Conservation (phyloP, 148 eudicot genomes). For the Amaranthus hypochondriacus region DNA sequence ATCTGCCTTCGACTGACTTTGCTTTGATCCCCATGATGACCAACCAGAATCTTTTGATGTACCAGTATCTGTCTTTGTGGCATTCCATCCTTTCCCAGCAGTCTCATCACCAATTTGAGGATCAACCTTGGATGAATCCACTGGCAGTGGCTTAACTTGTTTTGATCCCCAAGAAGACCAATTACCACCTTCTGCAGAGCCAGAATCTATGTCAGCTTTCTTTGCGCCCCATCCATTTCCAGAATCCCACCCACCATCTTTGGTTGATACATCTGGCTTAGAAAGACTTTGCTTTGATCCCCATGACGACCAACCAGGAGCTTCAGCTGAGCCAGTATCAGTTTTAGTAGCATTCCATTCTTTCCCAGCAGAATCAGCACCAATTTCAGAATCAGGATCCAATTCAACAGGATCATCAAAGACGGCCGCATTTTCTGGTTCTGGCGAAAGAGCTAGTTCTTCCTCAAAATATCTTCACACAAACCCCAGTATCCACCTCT, state of each 20-base stretch:
- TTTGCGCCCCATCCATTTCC: neutral
- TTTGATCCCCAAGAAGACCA: constrained; percentile 37
- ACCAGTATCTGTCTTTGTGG: neutral
- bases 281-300: constrained; percentile 16
- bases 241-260: too few species aligned
- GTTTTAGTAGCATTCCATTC: constrained; percentile 10
- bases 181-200: constrained; percentile 16
- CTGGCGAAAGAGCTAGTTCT: constrained; percentile 63
- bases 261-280: too few species aligned
- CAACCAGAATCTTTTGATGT: constrained; percentile 16
- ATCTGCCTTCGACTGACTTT: neutral
- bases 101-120: neutral
- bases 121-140: constrained; percentile 9
- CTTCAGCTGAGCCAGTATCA: neutral
- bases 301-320: constrained; percentile 31
- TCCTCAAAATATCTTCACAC: constrained; percentile 61
- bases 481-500: constrained; percentile 48
- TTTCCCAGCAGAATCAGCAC: constrained; percentile 3
- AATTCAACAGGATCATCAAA: constrained; percentile 65
- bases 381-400: constrained; percentile 16
- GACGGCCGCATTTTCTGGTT: constrained; percentile 45
- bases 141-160: constrained; percentile 10
- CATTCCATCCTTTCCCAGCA: constrained; percentile 23
- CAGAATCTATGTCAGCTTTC: constrained; percentile 2
- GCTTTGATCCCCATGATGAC: constrained; percentile 32